phyloP scores from a whole-genome alignment of 2,329 filamentous ascomycete genomes.

The Sporothrix schenckii region DNA sequence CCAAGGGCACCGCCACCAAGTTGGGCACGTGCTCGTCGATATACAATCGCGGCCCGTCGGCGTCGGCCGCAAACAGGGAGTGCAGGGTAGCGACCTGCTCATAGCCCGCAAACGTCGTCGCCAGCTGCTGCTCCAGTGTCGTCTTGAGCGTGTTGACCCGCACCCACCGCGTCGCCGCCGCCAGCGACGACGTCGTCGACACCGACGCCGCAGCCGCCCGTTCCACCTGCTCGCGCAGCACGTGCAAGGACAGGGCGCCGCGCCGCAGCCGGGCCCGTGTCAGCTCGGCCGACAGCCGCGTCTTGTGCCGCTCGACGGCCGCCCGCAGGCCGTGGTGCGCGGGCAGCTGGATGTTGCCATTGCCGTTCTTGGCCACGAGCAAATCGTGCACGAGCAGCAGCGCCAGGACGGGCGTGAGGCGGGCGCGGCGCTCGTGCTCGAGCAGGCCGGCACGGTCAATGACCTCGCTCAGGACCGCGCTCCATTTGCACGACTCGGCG shows the following conservation, averaged over 20 bases:
- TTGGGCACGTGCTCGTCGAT: conserved; percentile 83
- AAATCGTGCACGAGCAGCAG: conserved; percentile 86
- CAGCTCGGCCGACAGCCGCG: conserved; percentile 77
- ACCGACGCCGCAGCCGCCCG: conserved; percentile 68
- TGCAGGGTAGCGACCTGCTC: conserved; percentile 57
- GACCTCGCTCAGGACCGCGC: conserved; percentile 80
- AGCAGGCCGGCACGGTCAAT: conserved; percentile 79
- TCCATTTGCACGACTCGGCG: conserved; percentile 89
- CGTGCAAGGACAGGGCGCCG: conserved; percentile 68
- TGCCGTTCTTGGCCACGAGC: conserved; percentile 58
- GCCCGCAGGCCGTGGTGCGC: conserved; percentile 75
- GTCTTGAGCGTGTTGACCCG: conserved; percentile 80
- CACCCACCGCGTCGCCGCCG: conserved; percentile 82
- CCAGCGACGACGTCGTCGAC: conserved; percentile 58
- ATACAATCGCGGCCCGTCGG: conserved; percentile 53
- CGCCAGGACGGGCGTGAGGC: conserved; percentile 80
- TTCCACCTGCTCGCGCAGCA: conserved; percentile 63
- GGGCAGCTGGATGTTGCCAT: conserved; percentile 79
- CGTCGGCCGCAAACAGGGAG: conserved; percentile 53
- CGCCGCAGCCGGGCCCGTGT: conserved; percentile 75
- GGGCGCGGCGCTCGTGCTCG: conserved; percentile 59
- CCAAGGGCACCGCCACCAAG: conserved; percentile 72
- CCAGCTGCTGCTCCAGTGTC: conserved; percentile 70
- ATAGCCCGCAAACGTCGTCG: conserved; percentile 71
- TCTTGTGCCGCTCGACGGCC: conserved; percentile 78